These are phyloP conservation scores for Pyricularia pennisetigena DNA, from an alignment of 2,329 filamentous ascomycete genomes.

Conservation along the genomic window DNA sequence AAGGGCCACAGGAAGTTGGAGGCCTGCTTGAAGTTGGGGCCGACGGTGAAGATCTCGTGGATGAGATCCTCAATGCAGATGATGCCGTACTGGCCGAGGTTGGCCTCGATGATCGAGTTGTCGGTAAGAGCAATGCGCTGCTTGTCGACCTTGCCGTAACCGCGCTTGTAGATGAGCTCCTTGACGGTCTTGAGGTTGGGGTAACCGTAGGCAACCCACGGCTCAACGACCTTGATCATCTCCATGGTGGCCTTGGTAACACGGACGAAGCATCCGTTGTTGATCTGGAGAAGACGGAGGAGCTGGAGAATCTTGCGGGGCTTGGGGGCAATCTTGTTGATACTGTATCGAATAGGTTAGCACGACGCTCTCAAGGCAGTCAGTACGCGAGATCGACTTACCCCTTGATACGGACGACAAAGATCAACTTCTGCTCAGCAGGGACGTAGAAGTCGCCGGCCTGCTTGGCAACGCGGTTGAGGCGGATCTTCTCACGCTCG, in stretches of 20 bases:
- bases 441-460: slow-evolving; percentile 90
- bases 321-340: slow-evolving; percentile 99
- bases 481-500: slow-evolving; percentile 97
- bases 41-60: slow-evolving; percentile 98
- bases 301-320: slow-evolving; percentile 99
- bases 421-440: slow-evolving; percentile 92
- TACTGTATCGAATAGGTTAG: slow-evolving; percentile 46
- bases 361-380: slow-evolving; percentile 6
- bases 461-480: slow-evolving; percentile 80
- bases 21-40: slow-evolving; percentile 99
- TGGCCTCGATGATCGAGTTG: slow-evolving; percentile 95
- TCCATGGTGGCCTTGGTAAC: slow-evolving; percentile 95
- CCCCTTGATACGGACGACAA: slow-evolving; percentile 98
- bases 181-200: slow-evolving; percentile 98
- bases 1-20: slow-evolving; percentile 99
- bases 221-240: slow-evolving; percentile 98
- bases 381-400: slow-evolving; percentile 26
- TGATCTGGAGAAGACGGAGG: slow-evolving; percentile 99
- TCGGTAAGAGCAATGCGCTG: slow-evolving; percentile 94
- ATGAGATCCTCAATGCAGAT: slow-evolving; percentile 99
- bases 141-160: slow-evolving; percentile 98
- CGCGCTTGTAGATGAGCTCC: slow-evolving; percentile 99
- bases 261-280: slow-evolving; percentile 98
- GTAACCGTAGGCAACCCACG: slow-evolving; percentile 98
- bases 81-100: slow-evolving; percentile 95